A percentile compares a stretch with the other conserved stretches of the same genome.
Evolutionary conservation across 129 eudicot genomes (phyloP).

Genomic region (Chrysanthemum makinoi): DNA sequence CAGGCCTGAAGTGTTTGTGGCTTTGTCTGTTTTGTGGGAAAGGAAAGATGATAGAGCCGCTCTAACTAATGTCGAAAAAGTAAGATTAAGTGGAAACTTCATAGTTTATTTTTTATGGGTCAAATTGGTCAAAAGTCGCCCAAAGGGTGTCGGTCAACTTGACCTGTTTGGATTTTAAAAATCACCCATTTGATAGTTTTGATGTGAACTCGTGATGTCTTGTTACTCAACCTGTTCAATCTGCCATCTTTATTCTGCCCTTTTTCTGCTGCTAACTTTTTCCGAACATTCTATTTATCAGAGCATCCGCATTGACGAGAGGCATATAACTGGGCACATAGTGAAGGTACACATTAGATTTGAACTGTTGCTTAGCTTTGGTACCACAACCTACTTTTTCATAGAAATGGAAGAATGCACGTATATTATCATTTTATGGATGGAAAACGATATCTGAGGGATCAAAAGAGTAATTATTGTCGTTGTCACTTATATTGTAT

Average conservation of each 20-base stretch:
- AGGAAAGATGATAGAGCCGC: slow-evolving; percentile 96
- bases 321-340: slow-evolving; percentile 86
- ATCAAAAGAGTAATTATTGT: no score
- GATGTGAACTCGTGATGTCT: not conserved
- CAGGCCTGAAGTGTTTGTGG: slow-evolving; percentile 95
- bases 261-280: slow-evolving; percentile 19
- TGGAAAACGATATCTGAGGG: no score
- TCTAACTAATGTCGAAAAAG: slow-evolving; percentile 81
- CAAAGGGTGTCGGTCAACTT: not conserved
- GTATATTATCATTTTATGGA: no score
- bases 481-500: no score
- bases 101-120: not conserved
- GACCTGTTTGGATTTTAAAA: no score
- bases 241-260: not conserved
- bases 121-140: not conserved
- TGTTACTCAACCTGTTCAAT: not conserved
- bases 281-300: slow-evolving; percentile 34
- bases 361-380: no score
- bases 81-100: slow-evolving; percentile 22
- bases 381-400: no score
- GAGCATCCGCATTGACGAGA: slow-evolving; percentile 94
- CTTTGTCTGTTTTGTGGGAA: slow-evolving; percentile 89
- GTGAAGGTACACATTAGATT: slow-evolving; percentile 62
- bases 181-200: no score
- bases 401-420: no score